Base-by-base conservation (phyloP, 2,329 filamentous ascomycete species). In the Ustilaginoidea virens region DNA sequence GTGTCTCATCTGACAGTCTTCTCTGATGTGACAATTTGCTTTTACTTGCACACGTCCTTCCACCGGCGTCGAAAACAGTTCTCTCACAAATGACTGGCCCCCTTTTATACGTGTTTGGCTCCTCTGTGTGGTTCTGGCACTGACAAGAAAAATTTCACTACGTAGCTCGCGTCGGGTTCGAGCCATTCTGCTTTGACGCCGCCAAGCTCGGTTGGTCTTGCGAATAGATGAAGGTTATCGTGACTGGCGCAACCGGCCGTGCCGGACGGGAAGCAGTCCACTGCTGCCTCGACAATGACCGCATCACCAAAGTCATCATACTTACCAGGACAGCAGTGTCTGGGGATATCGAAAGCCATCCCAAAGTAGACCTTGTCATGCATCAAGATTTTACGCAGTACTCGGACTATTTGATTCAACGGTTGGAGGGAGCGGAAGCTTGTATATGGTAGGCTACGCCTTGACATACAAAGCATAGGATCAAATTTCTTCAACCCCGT, bases 241-340 rank as follows among this genome's bases (percentile, higher is more conserved):
- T 76, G 20, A 59, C 64, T 5, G 70, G 70, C 27, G 54, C 55
- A 14, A 75, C 68, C n/a, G 70, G 71, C 37, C 60, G 61, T 39
- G 58, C 72, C 32, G 71, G 70, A 31, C 42, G 50, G 17, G 62
- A 65, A 39, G 55, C 72, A 17, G 55, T 74, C 29, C 45, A 51
- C 7, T 58, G 64, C 38, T 65, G 61, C 41, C 56, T 75, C 30
- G 40, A 43, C 4, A 53, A 63, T 41, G 48, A 57, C 12, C 48
- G 49, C 39, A 65, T 76, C 47, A 61, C 57, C 3, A 61, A 60
- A 14, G 48, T 70, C 21, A 46, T 67, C 29, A 58, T 62, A 12
- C 50, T 74, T 8, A 61, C 61, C 3, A 58, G 68, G 7, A 59
- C 57, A 11, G 48, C 56, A 4, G 49, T 69, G 1, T 45, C 53